Evolutionary conservation across 2,329 filamentous ascomycete genomes (phyloP).

Genomic region (Trichoderma endophyticum): DNA sequence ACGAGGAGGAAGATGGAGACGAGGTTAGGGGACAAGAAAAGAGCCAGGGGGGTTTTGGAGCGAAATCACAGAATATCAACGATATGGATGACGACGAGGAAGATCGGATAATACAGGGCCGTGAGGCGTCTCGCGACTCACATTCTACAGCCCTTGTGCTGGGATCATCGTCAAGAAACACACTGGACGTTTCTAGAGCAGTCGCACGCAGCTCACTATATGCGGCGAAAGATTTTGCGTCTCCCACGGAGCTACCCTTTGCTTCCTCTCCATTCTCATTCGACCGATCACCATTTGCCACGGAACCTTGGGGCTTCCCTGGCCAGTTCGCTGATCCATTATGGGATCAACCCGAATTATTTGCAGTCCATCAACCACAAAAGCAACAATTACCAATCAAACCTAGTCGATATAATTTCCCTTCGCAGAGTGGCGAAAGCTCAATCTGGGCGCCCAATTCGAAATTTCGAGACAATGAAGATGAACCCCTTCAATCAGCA

Average conservation of each 20-base stretch:
- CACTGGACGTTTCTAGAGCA: not conserved
- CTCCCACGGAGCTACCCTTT: conserved; percentile 17
- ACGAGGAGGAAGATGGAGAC: conserved; percentile 22
- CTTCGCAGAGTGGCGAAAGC: conserved; percentile 29
- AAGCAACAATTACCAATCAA: not conserved
- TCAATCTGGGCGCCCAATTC: conserved; percentile 35
- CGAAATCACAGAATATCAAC: not conserved
- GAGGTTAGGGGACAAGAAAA: not conserved
- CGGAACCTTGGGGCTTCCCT: conserved; percentile 19
- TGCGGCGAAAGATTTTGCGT: conserved; percentile 17
- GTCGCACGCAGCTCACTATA: conserved; percentile 9
- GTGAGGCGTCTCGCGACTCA: not conserved
- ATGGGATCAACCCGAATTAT: conserved; percentile 14
- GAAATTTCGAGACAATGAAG: conserved; percentile 23
- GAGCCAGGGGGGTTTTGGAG: not conserved
- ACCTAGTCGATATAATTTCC: conserved; percentile 32
- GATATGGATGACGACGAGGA: conserved; percentile 18
- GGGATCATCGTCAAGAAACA: not conserved
- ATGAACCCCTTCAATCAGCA: conserved; percentile 10
- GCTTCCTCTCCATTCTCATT: conserved; percentile 24
- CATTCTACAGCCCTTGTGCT: conserved; percentile 17
- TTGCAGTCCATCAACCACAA: not conserved
- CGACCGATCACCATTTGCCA: conserved; percentile 20
- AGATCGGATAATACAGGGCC: conserved; percentile 20
- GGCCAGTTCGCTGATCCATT: conserved; percentile 4